Conservation (phyloP, 2,329 filamentous ascomycete genomes). For the Geoglossum cookeanum region DNA sequence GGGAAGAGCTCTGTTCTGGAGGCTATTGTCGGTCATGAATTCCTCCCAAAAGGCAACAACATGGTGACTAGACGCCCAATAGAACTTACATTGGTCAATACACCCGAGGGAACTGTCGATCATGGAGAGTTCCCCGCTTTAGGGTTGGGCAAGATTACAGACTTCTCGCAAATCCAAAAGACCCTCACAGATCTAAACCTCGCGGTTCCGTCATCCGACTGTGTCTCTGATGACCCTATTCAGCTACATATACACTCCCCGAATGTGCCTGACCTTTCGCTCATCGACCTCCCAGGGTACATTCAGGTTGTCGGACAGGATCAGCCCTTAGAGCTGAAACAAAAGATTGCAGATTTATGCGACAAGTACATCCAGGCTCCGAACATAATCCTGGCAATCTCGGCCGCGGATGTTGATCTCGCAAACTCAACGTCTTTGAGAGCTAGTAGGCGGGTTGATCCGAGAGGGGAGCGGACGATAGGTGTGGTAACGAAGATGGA, state of each 20-base stretch:
- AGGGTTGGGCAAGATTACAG: slow-evolving; percentile 71
- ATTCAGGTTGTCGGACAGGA: slow-evolving; percentile 89
- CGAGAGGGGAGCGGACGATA: slow-evolving; percentile 85
- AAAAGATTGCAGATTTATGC: slow-evolving; percentile 88
- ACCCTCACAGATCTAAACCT: slow-evolving; percentile 89
- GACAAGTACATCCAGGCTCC: slow-evolving; percentile 96
- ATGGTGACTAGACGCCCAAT: slow-evolving; percentile 96
- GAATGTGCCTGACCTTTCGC: slow-evolving; percentile 80
- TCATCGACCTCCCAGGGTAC: slow-evolving; percentile 93
- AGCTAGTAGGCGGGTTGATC: slow-evolving; percentile 80
- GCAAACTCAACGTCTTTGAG: slow-evolving; percentile 88
- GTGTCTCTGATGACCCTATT: slow-evolving; percentile 92
- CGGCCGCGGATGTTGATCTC: slow-evolving; percentile 88
- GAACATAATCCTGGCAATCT: slow-evolving; percentile 93
- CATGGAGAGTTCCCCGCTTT: slow-evolving; percentile 94
- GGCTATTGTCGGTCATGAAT: slow-evolving; percentile 93
- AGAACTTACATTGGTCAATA: slow-evolving; percentile 90
- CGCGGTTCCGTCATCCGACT: slow-evolving; percentile 76
- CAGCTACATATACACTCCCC: slow-evolving; percentile 90
- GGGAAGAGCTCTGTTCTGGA: slow-evolving; percentile 96
- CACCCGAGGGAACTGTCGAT: slow-evolving; percentile 65
- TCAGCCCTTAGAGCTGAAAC: slow-evolving; percentile 78
- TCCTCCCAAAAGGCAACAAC: slow-evolving; percentile 91
- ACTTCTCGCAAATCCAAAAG: slow-evolving; percentile 81
- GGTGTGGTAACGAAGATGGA: slow-evolving; percentile 99